Evolutionary conservation across 306 rosid species (phyloP).

Genomic region (Morella rubra): DNA sequence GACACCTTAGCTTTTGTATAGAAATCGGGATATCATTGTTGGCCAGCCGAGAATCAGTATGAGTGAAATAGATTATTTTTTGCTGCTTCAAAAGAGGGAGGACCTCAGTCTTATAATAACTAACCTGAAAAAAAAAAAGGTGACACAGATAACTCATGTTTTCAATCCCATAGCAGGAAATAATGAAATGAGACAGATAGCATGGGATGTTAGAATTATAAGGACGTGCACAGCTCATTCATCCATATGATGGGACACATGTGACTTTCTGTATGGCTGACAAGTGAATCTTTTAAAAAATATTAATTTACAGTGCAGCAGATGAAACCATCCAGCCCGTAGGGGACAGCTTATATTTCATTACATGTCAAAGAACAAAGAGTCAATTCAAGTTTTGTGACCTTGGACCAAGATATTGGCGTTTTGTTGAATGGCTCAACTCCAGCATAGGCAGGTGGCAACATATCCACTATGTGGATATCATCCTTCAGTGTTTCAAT

Average conservation of each 20-base stretch:
- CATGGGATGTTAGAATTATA: constrained; percentile 12
- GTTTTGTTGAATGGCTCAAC: constrained; percentile 74
- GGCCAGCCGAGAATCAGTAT: constrained; percentile 85
- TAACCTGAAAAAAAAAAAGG: constrained; percentile 54
- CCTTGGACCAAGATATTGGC: constrained; percentile 98
- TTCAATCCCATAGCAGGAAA: constrained; percentile 18
- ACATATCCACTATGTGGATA: constrained; percentile 75
- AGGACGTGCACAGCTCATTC: constrained; percentile 10
- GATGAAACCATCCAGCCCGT: not conserved
- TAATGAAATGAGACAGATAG: constrained; percentile 11
- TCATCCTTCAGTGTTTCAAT: constrained; percentile 77
- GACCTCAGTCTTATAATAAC: constrained; percentile 75
- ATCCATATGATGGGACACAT: constrained; percentile 15
- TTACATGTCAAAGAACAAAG: constrained; percentile 2
- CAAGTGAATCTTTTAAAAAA: not conserved
- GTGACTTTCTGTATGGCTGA: not conserved
- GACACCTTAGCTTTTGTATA: constrained; percentile 87
- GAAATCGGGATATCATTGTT: constrained; percentile 67
- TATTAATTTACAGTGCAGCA: constrained; percentile 8
- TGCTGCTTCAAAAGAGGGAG: constrained; percentile 82
- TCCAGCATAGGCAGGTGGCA: constrained; percentile 70
- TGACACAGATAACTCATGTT: constrained; percentile 7
- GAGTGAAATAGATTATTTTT: constrained; percentile 87
- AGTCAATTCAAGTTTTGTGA: constrained; percentile 26
- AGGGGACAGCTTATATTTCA: not conserved